A percentile compares a stretch with the other conserved stretches of the same genome.
Evolutionary conservation across 2,329 filamentous ascomycete species (phyloP).

Genomic region (Aureobasidium namibiae): DNA sequence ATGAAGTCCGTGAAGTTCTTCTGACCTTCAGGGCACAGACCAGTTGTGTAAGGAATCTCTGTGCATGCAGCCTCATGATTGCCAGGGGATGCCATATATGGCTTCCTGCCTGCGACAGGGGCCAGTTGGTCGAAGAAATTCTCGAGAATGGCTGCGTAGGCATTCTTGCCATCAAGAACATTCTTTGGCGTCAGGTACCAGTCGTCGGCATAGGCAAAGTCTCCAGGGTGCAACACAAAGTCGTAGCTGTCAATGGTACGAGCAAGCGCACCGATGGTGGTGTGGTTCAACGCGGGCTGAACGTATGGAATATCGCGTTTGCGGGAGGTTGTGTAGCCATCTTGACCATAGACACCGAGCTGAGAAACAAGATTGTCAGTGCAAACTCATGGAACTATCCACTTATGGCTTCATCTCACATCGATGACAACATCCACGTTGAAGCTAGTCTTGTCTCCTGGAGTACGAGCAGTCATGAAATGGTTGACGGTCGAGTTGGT

Average conservation of each 20-base stretch:
- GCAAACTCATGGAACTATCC: conserved; percentile 5
- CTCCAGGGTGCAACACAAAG: conserved; percentile 46
- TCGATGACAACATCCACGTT: conserved; percentile 46
- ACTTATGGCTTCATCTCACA: conserved; percentile 28
- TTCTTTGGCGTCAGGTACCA: conserved; percentile 43
- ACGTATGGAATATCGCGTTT: conserved; percentile 45
- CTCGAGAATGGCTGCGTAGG: conserved; percentile 50
- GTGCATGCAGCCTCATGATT: conserved; percentile 44
- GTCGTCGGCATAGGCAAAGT: conserved; percentile 53
- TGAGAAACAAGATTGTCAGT: conserved; percentile 23
- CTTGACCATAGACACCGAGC: conserved; percentile 45
- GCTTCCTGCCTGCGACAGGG: conserved; percentile 45
- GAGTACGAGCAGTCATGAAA: conserved; percentile 45
- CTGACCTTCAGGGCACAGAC: conserved; percentile 44
- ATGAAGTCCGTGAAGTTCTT: conserved; percentile 55
- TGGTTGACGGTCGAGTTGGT: conserved; percentile 47
- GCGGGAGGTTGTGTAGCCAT: conserved; percentile 36
- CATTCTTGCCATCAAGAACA: conserved; percentile 39
- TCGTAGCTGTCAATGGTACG: conserved; percentile 48
- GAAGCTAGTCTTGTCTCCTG: conserved; percentile 50
- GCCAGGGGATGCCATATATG: conserved; percentile 50
- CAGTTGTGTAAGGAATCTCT: conserved; percentile 30
- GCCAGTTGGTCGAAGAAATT: conserved; percentile 49
- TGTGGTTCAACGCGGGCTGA: conserved; percentile 48
- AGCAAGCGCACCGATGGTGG: conserved; percentile 49